phyloP scores from a whole-genome alignment of 2,329 filamentous ascomycete species.

The Leptographium wingfieldii region DNA sequence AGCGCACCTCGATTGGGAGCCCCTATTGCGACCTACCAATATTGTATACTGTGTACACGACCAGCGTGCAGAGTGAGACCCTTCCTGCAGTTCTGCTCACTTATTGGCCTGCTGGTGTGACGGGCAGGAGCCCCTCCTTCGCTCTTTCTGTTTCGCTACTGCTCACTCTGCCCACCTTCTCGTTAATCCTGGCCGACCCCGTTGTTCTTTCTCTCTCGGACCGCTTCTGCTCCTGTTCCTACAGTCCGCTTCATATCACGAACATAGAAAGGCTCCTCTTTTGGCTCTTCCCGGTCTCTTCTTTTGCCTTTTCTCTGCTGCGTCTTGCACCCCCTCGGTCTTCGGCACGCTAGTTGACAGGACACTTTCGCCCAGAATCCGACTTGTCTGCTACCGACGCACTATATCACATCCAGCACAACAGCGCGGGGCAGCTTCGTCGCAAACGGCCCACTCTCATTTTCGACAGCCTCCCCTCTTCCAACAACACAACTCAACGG shows the following conservation, averaged over 20 bases:
- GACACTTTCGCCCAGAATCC: background rate
- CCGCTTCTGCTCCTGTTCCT: background rate
- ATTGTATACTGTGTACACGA: background rate
- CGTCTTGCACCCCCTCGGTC: background rate
- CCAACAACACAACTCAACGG: background rate
- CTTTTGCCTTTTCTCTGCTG: too few relatives aligned
- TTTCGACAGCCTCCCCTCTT: background rate
- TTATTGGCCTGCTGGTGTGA: constrained; percentile 2
- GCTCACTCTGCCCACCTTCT: background rate
- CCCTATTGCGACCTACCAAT: background rate
- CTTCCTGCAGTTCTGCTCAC: background rate
- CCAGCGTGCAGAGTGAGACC: background rate
- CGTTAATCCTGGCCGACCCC: background rate
- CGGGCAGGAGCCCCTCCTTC: background rate
- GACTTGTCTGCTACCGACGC: background rate
- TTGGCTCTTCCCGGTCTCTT: background rate
- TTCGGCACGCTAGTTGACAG: background rate
- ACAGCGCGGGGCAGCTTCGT: constrained; percentile 9
- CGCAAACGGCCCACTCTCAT: constrained; percentile 3
- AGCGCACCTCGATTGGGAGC: too few relatives aligned
- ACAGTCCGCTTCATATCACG: background rate
- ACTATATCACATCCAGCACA: constrained; percentile 8
- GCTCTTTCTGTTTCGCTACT: background rate
- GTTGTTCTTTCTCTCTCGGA: background rate
- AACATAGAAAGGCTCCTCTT: background rate